phyloP scores from a whole-genome alignment of 345 rosid species.

The Gossypium rotundifolium region DNA sequence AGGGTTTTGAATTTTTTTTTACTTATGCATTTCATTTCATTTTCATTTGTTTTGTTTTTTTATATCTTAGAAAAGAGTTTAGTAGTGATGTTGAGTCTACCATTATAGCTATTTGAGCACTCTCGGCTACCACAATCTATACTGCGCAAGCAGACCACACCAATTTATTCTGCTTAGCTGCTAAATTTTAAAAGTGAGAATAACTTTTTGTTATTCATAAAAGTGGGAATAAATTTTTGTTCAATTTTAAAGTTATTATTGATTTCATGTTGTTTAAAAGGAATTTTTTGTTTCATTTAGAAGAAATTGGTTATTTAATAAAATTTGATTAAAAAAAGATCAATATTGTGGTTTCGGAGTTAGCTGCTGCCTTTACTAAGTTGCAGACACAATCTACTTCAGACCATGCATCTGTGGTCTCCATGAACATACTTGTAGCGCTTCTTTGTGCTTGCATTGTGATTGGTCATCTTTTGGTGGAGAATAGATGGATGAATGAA shows the following conservation, averaged over 20 bases:
- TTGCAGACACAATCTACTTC: constrained; percentile 47
- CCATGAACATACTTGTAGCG: constrained; percentile 82
- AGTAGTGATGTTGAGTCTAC: constrained; percentile 67
- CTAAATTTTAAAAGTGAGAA: constrained; percentile 68
- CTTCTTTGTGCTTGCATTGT: too few relatives aligned
- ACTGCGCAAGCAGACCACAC: constrained; percentile 84
- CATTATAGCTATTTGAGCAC: constrained; percentile 47
- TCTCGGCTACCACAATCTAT: constrained; percentile 46
- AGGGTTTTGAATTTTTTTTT: too few relatives aligned
- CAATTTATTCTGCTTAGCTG: constrained; percentile 63
- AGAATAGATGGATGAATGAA: constrained; percentile 94
- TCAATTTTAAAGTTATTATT: too few relatives aligned
- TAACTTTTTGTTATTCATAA: too few relatives aligned
- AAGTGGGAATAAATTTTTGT: too few relatives aligned
- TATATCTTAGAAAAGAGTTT: constrained; percentile 73
- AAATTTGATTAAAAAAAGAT: background rate
- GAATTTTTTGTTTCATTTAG: too few relatives aligned
- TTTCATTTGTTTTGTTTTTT: background rate
- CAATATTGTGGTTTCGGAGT: constrained; percentile 33
- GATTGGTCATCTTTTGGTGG: constrained; percentile 90
- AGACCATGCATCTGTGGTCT: constrained; percentile 84
- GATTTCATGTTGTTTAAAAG: too few relatives aligned
- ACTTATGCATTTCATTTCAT: constrained; percentile 10
- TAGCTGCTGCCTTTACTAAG: constrained; percentile 25
- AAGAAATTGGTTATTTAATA: background rate